These are phyloP conservation scores for Diaporthe citri DNA, from an alignment of 2,329 filamentous ascomycete genomes.

Conservation along the genomic window DNA sequence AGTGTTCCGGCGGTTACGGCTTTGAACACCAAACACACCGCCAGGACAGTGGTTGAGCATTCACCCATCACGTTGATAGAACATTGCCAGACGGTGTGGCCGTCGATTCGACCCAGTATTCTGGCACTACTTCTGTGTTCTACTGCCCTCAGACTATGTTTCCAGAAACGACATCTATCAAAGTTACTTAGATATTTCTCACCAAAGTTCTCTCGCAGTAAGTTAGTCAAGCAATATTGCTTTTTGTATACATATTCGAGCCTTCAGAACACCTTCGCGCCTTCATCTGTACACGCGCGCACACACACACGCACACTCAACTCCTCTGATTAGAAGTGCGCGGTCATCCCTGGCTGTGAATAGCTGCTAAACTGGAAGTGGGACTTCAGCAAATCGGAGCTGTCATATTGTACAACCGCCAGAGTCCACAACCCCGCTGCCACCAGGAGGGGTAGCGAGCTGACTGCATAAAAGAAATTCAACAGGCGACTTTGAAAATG, in stretches of 20 bases:
- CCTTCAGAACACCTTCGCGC: too few species aligned
- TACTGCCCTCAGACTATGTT: background rate
- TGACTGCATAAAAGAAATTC: background rate
- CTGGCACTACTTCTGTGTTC: background rate
- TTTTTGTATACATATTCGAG: background rate
- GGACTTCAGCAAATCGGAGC: background rate
- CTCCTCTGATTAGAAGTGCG: background rate
- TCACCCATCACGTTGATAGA: background rate
- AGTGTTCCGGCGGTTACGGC: too few species aligned
- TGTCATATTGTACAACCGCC: background rate
- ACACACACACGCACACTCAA: background rate
- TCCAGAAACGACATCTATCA: background rate
- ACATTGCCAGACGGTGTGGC: too few species aligned
- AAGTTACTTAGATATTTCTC: background rate
- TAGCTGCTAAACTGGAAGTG: background rate
- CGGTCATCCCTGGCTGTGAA: background rate
- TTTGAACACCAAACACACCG: too few species aligned
- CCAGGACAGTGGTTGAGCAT: background rate
- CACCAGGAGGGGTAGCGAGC: background rate
- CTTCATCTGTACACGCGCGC: accelerated
- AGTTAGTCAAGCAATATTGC: background rate
- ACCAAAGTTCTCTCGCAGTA: background rate
- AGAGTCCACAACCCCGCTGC: background rate
- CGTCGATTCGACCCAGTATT: background rate
- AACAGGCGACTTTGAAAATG: background rate